Evolutionary conservation across 495 filamentous ascomycete genomes (phyloP).

Genomic region (Rostrohypoxylon terebratum): DNA sequence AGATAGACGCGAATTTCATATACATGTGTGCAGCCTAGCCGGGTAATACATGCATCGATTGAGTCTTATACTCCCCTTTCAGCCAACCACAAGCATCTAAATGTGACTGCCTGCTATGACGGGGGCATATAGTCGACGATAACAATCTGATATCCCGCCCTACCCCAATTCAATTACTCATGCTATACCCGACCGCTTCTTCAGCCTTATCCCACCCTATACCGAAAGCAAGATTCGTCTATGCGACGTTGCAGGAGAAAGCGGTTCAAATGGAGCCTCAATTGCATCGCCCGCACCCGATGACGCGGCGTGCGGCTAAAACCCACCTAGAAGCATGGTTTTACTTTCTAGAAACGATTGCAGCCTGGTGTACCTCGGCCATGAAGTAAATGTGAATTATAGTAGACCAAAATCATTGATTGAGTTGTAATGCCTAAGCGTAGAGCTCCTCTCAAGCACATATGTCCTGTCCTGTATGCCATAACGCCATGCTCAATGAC

Average conservation of each 20-base stretch:
- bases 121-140: neutral
- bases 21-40: neutral
- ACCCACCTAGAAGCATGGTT: conserved; percentile 21
- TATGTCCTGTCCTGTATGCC: neutral
- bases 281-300: conserved; percentile 22
- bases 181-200: conserved; percentile 9
- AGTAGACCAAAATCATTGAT: neutral
- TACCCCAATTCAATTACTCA: neutral
- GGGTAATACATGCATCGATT: neutral
- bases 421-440: neutral
- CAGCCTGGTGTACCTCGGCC: neutral
- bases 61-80: neutral
- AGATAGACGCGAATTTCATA: neutral
- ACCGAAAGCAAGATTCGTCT: neutral
- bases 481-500: conserved; percentile 23
- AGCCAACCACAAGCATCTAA: neutral
- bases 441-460: neutral
- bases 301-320: conserved; percentile 32
- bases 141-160: neutral
- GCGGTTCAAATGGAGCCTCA: conserved; percentile 34
- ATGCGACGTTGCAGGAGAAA: conserved; percentile 28
- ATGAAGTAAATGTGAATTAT: neutral
- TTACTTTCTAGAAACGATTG: conserved; percentile 11
- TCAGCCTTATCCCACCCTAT: conserved; percentile 18
- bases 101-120: neutral